Base-by-base conservation (phyloP, 306 rosid genomes). In the Cyclanthera cordifolia region DNA sequence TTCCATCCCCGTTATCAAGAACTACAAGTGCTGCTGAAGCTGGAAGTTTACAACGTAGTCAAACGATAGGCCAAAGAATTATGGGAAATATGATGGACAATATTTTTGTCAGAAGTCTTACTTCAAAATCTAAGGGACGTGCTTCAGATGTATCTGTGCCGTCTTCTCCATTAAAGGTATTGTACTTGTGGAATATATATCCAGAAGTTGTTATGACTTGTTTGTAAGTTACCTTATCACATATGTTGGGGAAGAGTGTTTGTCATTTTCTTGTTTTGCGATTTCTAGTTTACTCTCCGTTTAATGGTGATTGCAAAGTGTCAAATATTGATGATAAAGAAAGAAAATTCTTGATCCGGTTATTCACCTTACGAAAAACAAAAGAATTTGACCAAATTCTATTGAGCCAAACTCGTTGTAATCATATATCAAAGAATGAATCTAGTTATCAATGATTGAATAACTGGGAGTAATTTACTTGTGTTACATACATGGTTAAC, bases 11-110 rank as follows among this genome's bases (percentile, higher is more conserved):
- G 11, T 37, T 7, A 70, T 48, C 81, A 74, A 86, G 78, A 79
- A 66, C 88, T 34, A 5, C 41, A 34, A 34, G 41, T 34, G 30
- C 30, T 66, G 78, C 86, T 63, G 90, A 88, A 76, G 80, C 73
- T 77, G 89, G 83, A 78, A 80, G 77, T 79, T 78, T 90, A 70
- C 88, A 83, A 72, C 91, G 82, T 60, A 94, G 23, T 80, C 99
- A 86, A 77, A 94, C 99, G 72, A 78, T 94, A 24, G 97, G 99
- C 77, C 97, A 94, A 79, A 86, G 99, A 63, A 85, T 94, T 39
- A 90, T 94, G 91, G 95, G 95, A 71, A 88, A 88, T 80, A 73
- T 87, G 94, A 85, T 88, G 97, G 99, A 85, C 27, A 94, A 94
- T 83, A 75, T 94, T 76, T 88, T 94, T 58, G 90, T 86, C 72